phyloP scores from a whole-genome alignment of 495 filamentous ascomycete species.

The Daldinia concentrica region DNA sequence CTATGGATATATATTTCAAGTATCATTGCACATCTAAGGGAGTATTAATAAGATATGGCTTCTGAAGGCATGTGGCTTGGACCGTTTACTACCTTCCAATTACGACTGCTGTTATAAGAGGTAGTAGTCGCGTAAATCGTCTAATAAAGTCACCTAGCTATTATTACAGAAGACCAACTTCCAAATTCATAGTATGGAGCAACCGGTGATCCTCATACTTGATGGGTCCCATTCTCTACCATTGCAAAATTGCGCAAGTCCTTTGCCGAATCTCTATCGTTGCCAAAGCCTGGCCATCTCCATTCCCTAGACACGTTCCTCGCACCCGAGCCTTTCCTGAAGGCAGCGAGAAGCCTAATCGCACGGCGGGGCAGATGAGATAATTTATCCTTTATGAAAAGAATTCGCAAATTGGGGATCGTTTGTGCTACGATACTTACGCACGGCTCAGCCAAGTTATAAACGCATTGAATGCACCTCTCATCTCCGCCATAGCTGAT shows the following conservation, averaged over 20 bases:
- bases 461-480: conserved; percentile 27
- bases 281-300: conserved; percentile 6
- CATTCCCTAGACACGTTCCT: conserved; percentile 6
- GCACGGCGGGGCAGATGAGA: not conserved
- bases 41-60: no score
- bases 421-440: conserved; percentile 22
- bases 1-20: no score
- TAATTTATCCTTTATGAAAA: conserved; percentile 3
- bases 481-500: conserved; percentile 2
- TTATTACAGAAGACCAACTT: no score
- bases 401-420: conserved; percentile 22
- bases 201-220: not conserved
- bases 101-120: no score
- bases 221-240: not conserved
- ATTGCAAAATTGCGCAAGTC: conserved; percentile 21
- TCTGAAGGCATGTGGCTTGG: no score
- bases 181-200: no score
- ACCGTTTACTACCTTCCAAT: no score
- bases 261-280: conserved; percentile 18
- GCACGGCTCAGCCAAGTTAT: conserved; percentile 23
- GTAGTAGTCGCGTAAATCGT: no score
- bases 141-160: no score
- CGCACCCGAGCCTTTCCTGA: conserved; percentile 15
- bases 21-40: no score
- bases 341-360: conserved; percentile 2